Evolutionary conservation across 1,284 basidiomycete species (phyloP), one percentile per base, ranked within the genome.

Genomic region (Grifola frondosa): DNA sequence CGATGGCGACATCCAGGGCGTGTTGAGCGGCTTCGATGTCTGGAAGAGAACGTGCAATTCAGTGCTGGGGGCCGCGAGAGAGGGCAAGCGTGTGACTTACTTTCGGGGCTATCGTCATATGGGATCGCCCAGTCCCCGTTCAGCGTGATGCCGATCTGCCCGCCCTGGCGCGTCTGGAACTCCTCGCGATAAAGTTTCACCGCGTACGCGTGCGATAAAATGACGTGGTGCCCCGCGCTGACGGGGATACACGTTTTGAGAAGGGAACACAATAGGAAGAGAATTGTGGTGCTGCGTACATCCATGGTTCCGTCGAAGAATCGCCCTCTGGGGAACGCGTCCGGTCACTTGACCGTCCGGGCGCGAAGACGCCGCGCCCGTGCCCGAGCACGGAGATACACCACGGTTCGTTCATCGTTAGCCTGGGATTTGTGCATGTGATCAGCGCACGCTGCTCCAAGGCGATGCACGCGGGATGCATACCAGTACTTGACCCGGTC

Each of bases 401-500:
- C 81, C 80, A 88, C 1, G 84, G 85, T 66, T 89, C 85, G 60
- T 88, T 88, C 62, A 84, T 64, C 0, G 81, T 84, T 33, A 83
- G 67, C 81, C 80, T 81, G 34, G 28, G 24, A 25, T 16, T 9
- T 26, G 11, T 8, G 25, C 42, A 42, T 48, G 40, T 40, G 44
- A 42, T 53, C 31, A 47, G 40, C 20, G 30, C 24, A 30, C 9
- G 28, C 37, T 11, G 24, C 22, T 17, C 30, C 13, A 13, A 36
- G 12, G 33, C 19, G 15, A 24, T 28, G 12, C 12, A 22, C 30
- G 16, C 31, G 6, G 23, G 36, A 26, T 17, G 56, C 66, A 30
- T 47, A 80, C 86, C 87, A 89, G 62, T 85, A 70, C 62, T 86
- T 84, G 46, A 89, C 86, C 24, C 84, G 70, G 62, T 86, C 84